Evolutionary conservation across 1,284 basidiomycete species (phyloP).

Genomic region (Cryptococcus sp.): DNA sequence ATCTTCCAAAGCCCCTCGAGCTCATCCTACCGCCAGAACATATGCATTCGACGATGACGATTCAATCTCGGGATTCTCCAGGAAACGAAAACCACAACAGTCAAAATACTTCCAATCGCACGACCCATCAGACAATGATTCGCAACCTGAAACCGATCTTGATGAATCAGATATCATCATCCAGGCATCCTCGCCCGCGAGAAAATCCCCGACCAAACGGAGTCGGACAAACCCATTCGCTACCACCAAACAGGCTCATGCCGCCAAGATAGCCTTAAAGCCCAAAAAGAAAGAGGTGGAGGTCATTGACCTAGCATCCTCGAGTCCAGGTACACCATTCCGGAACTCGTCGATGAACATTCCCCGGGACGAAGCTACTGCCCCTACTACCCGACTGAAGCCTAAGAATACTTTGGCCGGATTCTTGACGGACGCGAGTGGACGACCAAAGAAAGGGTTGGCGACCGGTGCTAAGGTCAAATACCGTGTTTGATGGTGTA

Average conservation of each 20-base stretch:
- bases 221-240: constrained; percentile 21
- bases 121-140: background rate
- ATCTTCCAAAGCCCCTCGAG: background rate
- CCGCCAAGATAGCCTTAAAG: constrained; percentile 11
- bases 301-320: background rate
- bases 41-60: constrained; percentile 16
- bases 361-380: background rate
- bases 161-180: background rate
- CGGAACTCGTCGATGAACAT: background rate
- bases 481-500: constrained; percentile 11
- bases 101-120: constrained; percentile 17
- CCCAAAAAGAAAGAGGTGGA: background rate
- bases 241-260: constrained; percentile 8
- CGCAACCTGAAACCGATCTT: background rate
- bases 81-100: background rate
- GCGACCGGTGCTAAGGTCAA: constrained; percentile 22
- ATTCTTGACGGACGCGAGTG: constrained; percentile 22
- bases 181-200: background rate
- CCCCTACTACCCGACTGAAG: background rate
- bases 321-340: background rate
- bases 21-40: constrained; percentile 21
- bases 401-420: background rate
- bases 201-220: constrained; percentile 1
- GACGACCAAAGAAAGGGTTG: constrained; percentile 27
- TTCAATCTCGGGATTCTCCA: background rate